Conservation (phyloP, 495 filamentous ascomycete genomes). For the Xylaria venustula region DNA sequence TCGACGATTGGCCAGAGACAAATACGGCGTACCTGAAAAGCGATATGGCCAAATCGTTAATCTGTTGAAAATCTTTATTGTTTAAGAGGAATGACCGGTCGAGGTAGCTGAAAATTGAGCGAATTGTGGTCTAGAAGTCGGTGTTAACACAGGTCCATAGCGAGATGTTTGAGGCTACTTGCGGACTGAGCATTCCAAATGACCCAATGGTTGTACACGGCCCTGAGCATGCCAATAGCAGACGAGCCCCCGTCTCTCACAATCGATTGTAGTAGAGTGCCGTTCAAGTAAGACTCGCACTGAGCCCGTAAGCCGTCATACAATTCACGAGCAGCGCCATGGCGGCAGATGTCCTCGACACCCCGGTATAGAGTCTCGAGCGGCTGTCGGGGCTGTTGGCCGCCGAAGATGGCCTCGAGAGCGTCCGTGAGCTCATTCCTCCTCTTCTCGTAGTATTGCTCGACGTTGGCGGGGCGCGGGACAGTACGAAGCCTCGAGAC, state of each 20-base stretch:
- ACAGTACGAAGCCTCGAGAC: slow-evolving; percentile 81
- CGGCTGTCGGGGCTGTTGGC: slow-evolving; percentile 60
- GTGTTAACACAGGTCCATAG: not conserved
- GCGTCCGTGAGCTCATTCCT: slow-evolving; percentile 72
- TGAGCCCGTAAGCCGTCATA: slow-evolving; percentile 59
- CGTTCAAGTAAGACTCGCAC: slow-evolving; percentile 48
- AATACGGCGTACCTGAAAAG: slow-evolving; percentile 62
- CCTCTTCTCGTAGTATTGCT: slow-evolving; percentile 68
- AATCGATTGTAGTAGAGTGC: slow-evolving; percentile 53
- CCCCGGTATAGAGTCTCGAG: slow-evolving; percentile 86
- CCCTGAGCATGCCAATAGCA: slow-evolving; percentile 61
- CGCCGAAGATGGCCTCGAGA: slow-evolving; percentile 67
- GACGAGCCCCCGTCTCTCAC: slow-evolving; percentile 51
- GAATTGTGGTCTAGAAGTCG: slow-evolving; percentile 56
- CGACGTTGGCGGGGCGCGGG: slow-evolving; percentile 35
- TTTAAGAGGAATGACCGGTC: slow-evolving; percentile 85
- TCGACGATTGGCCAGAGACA: slow-evolving; percentile 22
- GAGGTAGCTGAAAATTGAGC: slow-evolving; percentile 87
- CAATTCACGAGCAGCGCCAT: slow-evolving; percentile 64
- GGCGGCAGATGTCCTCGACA: slow-evolving; percentile 84
- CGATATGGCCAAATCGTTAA: slow-evolving; percentile 57
- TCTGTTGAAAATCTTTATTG: slow-evolving; percentile 46
- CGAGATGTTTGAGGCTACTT: slow-evolving; percentile 19
- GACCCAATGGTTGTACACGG: slow-evolving; percentile 68
- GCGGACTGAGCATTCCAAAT: slow-evolving; percentile 78